Evolutionary conservation across 192 early-diverging fungal genomes (phyloP).

Genomic region (Backusella morwellensis): DNA sequence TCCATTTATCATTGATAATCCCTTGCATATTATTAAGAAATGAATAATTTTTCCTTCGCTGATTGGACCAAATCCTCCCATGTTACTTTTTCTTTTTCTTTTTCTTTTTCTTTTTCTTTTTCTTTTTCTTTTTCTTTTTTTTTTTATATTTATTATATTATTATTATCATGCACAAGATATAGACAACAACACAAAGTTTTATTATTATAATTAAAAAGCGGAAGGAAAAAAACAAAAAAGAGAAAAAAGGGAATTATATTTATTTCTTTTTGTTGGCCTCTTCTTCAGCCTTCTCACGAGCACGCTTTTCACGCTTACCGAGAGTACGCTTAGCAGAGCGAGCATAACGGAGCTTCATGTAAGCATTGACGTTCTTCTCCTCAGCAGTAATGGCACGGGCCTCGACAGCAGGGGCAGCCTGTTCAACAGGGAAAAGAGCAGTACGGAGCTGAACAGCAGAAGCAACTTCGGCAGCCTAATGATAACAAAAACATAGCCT

Average conservation of each 20-base stretch:
- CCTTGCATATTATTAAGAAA: not conserved
- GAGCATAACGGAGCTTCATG: constrained; percentile 75
- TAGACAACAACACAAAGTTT: not conserved
- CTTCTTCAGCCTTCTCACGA: constrained; percentile 80
- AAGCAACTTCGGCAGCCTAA: constrained; percentile 47
- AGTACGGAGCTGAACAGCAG: constrained; percentile 66
- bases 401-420: constrained; percentile 44
- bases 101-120: not conserved
- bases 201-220: not conserved
- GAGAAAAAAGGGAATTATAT: constrained; percentile 1
- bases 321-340: constrained; percentile 71
- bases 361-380: constrained; percentile 61
- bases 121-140: not conserved
- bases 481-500: not conserved
- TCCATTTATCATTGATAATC: not conserved
- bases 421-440: constrained; percentile 70
- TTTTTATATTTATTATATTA: not conserved
- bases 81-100: not conserved
- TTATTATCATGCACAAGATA: not conserved
- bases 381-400: constrained; percentile 54
- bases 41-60: not conserved
- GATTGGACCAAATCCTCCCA: not conserved
- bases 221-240: not conserved
- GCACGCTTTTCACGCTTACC: constrained; percentile 78
- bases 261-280: constrained; percentile 58